phyloP scores from a whole-genome alignment of 2,329 filamentous ascomycete species.

The Sporothrix variecibatus region DNA sequence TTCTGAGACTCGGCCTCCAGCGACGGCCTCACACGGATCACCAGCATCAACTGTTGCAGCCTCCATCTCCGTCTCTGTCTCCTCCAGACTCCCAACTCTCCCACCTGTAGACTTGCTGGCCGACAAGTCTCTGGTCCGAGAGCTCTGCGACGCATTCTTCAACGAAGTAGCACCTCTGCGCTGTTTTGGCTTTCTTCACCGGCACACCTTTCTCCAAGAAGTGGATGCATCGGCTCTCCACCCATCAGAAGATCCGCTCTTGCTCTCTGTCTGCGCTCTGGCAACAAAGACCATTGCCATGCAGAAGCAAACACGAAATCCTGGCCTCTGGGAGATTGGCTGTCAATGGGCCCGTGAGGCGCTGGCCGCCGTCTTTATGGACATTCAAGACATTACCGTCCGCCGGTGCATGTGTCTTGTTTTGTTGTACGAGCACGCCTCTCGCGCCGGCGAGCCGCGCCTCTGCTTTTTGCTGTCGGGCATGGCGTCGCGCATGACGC shows the following conservation, averaged over 20 bases:
- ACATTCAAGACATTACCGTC: neutral
- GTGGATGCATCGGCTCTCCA: neutral
- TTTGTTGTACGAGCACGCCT: constrained; percentile 19
- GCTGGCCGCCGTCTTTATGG: neutral
- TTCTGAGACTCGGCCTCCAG: neutral
- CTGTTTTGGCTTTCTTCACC: neutral
- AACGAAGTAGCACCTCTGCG: neutral
- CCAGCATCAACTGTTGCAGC: neutral
- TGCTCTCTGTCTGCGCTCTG: constrained; percentile 17
- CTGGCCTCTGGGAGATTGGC: constrained; percentile 15
- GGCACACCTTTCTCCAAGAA: constrained; percentile 6
- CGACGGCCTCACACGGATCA: neutral
- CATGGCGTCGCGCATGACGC: constrained; percentile 18
- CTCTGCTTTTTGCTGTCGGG: constrained; percentile 19
- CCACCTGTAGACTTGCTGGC: neutral
- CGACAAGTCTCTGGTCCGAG: neutral
- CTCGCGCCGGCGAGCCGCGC: constrained; percentile 6
- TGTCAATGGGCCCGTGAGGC: constrained; percentile 11
- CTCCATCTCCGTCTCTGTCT: no score
- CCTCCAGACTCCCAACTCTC: neutral
- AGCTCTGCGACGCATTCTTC: neutral
- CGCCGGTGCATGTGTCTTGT: constrained; percentile 19
- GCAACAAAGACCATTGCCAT: constrained; percentile 15
- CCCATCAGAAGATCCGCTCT: neutral
- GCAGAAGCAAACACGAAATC: neutral